A percentile compares a stretch with the other conserved stretches of the same genome.
Conservation (phyloP, 495 filamentous ascomycete genomes). For the Viridothelium virens region DNA sequence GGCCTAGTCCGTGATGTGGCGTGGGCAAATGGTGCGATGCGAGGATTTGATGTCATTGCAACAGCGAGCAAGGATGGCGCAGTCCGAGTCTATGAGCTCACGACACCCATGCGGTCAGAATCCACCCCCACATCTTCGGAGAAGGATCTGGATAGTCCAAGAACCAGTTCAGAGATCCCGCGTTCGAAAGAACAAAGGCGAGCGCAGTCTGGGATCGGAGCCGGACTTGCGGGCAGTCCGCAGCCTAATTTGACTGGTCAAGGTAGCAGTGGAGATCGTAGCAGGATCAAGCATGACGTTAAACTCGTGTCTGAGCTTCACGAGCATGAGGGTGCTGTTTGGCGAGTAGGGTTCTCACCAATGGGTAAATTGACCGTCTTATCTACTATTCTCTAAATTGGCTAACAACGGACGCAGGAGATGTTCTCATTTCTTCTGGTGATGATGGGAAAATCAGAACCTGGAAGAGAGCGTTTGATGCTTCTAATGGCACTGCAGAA, state of each 20-base stretch:
- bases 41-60: conserved; percentile 83
- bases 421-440: conserved; percentile 34
- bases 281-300: conserved; percentile 34
- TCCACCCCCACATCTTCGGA: conserved; percentile 2
- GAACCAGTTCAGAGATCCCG: conserved; percentile 16
- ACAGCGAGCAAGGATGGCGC: conserved; percentile 87
- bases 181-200: conserved; percentile 15
- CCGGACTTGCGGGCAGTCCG: conserved; percentile 48
- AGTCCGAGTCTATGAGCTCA: conserved; percentile 75
- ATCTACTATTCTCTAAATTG: neutral
- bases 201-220: conserved; percentile 47
- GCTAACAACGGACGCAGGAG: conserved; percentile 23
- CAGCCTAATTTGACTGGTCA: conserved; percentile 19
- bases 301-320: conserved; percentile 34
- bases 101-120: conserved; percentile 42
- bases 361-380: conserved; percentile 25
- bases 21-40: conserved; percentile 82
- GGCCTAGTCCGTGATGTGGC: conserved; percentile 81
- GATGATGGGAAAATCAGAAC: conserved; percentile 33
- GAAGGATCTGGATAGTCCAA: conserved; percentile 9
- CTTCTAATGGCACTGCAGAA: conserved; percentile 19
- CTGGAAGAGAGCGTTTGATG: conserved; percentile 33
- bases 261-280: conserved; percentile 18
- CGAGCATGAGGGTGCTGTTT: conserved; percentile 35
- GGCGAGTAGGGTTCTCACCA: conserved; percentile 35